Evolutionary conservation across 1,284 basidiomycete genomes (phyloP), one percentile per base, ranked within the genome.

Genomic region (Mycena citricolor): DNA sequence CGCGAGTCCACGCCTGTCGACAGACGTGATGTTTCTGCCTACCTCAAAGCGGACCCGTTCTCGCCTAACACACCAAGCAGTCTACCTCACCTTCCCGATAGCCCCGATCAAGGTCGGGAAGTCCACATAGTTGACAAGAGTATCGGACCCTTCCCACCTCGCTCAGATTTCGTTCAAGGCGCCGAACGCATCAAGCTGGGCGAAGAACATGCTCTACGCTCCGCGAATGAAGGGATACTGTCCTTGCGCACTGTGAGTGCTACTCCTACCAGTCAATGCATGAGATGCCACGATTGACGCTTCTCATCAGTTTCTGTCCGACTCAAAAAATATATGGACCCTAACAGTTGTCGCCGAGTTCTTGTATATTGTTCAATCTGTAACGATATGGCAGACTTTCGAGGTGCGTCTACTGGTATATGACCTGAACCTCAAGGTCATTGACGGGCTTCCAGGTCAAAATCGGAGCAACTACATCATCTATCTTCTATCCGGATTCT

Each of bases 261-360:
- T 36, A 44, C 34, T 21, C 32, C 31, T 3, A 20, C 3, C n/a
- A n/a, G n/a, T n/a, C n/a, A n/a, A n/a, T n/a, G n/a, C n/a, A n/a
- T n/a, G n/a, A n/a, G n/a, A n/a, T n/a, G 13, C 43, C 55, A 31
- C 56, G n/a, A 13, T 10, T 32, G 34, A 44, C 5, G 43, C 8
- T 17, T 35, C 12, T 26, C 4, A 23, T 13, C 44, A 81, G 78
- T 71, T 71, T 43, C 61, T 81, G 5, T 81, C 79, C n/a, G 74
- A 72, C 47, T 76, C 79, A 2, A 65, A 66, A 21, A 76, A 77
- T 42, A 74, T 81, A 31, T 77, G 71, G 67, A 65, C 67, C 12
- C 43, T 74, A 21, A 74, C 74, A 0, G 67, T 68, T 10, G 38
- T 74, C 11, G 51, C 66, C 10, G 79, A 81, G 54, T 50, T 77